phyloP scores from a whole-genome alignment of 768 basidiomycete species.

The Sporobolomyces phaffii region DNA sequence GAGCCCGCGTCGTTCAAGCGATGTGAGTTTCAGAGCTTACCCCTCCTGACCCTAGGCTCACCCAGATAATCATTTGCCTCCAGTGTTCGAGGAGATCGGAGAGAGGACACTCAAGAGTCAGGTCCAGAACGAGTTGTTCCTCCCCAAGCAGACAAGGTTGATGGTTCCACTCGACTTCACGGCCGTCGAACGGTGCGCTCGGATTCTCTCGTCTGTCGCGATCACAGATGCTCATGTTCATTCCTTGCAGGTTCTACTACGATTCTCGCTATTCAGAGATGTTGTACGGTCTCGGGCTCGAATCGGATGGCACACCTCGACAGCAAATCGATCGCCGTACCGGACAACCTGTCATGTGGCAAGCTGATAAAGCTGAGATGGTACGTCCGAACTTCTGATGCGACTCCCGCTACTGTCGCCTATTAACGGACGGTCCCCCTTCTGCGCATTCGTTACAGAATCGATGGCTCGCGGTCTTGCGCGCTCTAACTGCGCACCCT shows the following conservation, averaged over 20 bases:
- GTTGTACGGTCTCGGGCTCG: constrained; percentile 21
- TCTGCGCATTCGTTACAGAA: constrained; percentile 16
- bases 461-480: constrained; percentile 31
- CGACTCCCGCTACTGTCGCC: neutral
- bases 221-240: neutral
- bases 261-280: constrained; percentile 15
- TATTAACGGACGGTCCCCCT: neutral
- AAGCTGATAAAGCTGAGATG: constrained; percentile 24
- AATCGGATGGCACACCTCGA: constrained; percentile 14
- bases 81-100: constrained; percentile 45
- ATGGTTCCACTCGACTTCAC: constrained; percentile 47
- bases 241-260: constrained; percentile 34
- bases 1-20: constrained; percentile 27
- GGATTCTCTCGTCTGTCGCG: neutral
- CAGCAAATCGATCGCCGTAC: neutral
- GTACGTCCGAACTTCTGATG: too few species aligned
- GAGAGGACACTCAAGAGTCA: constrained; percentile 46
- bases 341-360: neutral
- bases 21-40: too few species aligned
- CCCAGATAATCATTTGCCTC: too few species aligned
- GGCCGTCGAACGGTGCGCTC: constrained; percentile 40
- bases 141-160: constrained; percentile 45
- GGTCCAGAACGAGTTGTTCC: constrained; percentile 43
- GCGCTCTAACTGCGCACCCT: constrained; percentile 33
- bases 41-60: too few species aligned